Evolutionary conservation across 179 eudicot genomes (phyloP), one percentile per base, ranked within the genome.

Genomic region (Sideroxylon spinosum): DNA sequence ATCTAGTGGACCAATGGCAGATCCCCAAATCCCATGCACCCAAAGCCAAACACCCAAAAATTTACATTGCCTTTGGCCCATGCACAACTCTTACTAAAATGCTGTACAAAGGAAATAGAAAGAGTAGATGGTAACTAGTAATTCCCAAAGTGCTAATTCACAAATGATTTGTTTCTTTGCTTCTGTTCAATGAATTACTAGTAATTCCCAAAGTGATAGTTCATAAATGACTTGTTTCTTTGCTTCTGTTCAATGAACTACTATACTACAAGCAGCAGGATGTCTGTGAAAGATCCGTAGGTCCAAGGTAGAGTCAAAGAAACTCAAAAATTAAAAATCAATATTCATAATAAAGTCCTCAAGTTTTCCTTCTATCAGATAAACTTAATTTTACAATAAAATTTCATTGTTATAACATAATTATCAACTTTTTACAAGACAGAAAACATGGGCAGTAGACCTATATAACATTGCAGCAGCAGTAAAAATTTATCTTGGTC

Each of bases 41-140:
- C 65, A 61, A 23, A 61, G 6, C 37, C 29, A 37, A 6, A 32
- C 68, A 4, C 67, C 13, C 28, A 22, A 13, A 62, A 62, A 62
- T 28, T 11, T 13, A 8, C 37, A 32, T 86, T 55, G 90, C 87
- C 87, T 84, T 89, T 50, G 85, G 86, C 80, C 84, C 90, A 82
- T 89, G 83, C 26, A 0, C 23, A n/a, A 59, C 63, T 59, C 63
- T 59, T 59, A 59, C n/a, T 6, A 19, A 59, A 19, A 59, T 59
- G 63, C 63, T 19, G 63, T 9, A 59, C 9, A 20, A 5, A 59
- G 7, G 25, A 59, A n/a, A 59, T n/a, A 55, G 14, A 59, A 19
- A 59, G 0, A 19, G 8, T 20, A 19, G 1, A 20, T 17, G 23
- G 63, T 59, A n/a, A n/a, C 8, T 59, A 19, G 63, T 9, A 52